Evolutionary conservation across 805 yeast genomes (phyloP).

Genomic region (Phaffomyces opuntiae): DNA sequence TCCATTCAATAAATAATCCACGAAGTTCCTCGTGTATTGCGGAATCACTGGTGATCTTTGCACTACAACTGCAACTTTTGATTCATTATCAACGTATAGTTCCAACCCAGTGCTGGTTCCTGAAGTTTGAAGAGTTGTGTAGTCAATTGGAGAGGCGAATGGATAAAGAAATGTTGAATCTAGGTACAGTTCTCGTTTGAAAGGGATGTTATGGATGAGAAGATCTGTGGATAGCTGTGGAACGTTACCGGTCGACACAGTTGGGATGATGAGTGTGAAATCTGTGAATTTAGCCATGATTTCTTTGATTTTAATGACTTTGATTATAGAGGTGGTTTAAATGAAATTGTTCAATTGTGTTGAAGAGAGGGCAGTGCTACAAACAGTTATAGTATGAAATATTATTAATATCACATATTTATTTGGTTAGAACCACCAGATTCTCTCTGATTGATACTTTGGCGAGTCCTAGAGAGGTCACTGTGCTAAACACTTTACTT

Average conservation of each 20-base stretch:
- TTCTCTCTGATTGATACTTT: not conserved
- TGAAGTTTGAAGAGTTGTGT: constrained; percentile 17
- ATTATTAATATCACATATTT: not conserved
- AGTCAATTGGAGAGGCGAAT: constrained; percentile 75
- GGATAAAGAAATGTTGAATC: constrained; percentile 67
- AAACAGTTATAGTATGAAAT: not conserved
- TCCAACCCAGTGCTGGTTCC: constrained; percentile 48
- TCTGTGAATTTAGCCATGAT: not conserved
- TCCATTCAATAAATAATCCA: constrained; percentile 47
- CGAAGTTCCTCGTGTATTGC: constrained; percentile 43
- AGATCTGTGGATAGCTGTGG: constrained; percentile 80
- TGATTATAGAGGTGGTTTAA: too few species aligned
- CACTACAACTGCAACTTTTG: constrained; percentile 55
- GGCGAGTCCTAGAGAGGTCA: not conserved
- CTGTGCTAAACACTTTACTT: not conserved
- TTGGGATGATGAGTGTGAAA: constrained; percentile 40
- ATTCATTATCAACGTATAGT: constrained; percentile 39
- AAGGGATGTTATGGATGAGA: constrained; percentile 54
- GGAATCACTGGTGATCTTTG: constrained; percentile 84
- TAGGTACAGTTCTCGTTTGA: constrained; percentile 46
- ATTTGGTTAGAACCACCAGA: not conserved
- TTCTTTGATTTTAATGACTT: not conserved
- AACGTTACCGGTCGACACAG: constrained; percentile 82
- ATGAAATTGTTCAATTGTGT: too few species aligned
- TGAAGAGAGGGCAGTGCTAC: not conserved